These are phyloP conservation scores for Lepraria neglecta DNA, from an alignment of 495 filamentous ascomycete genomes.

Conservation along the genomic window DNA sequence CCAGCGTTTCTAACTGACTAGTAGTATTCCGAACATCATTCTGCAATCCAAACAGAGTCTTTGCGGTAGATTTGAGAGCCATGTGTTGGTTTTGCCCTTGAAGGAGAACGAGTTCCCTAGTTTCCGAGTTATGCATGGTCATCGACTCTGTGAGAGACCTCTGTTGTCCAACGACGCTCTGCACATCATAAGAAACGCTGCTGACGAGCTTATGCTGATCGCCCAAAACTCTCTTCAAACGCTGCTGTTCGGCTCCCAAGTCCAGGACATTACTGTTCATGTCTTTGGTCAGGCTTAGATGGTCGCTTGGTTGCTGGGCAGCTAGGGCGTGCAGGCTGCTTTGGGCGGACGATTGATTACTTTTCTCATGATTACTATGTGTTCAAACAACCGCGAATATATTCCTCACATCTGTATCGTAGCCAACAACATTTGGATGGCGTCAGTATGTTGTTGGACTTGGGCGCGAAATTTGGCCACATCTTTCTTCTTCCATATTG, in stretches of 20 bases:
- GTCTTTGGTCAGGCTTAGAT: not conserved
- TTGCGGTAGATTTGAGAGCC: no score
- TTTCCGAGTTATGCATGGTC: no score
- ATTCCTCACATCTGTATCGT: not conserved
- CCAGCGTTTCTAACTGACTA: no score
- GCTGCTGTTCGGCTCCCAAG: not conserved
- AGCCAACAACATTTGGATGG: not conserved
- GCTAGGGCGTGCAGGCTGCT: not conserved
- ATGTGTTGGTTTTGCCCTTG: no score
- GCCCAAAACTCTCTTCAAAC: not conserved
- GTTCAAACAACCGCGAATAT: no score
- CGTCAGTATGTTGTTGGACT: not conserved
- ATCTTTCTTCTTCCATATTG: not conserved
- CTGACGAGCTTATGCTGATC: slow-evolving; percentile 6
- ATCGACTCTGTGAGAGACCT: no score
- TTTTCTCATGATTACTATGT: not conserved
- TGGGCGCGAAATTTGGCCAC: not conserved
- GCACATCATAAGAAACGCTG: no score
- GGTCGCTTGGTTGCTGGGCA: not conserved
- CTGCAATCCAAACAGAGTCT: no score
- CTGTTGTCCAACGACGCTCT: no score
- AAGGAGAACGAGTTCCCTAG: no score
- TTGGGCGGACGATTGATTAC: not conserved
- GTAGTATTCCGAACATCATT: no score
- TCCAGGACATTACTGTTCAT: not conserved